A percentile compares a stretch with the other conserved stretches of the same genome.
phyloP scores from a whole-genome alignment of 257 asterid genomes.

The Solanum dulcamara region DNA sequence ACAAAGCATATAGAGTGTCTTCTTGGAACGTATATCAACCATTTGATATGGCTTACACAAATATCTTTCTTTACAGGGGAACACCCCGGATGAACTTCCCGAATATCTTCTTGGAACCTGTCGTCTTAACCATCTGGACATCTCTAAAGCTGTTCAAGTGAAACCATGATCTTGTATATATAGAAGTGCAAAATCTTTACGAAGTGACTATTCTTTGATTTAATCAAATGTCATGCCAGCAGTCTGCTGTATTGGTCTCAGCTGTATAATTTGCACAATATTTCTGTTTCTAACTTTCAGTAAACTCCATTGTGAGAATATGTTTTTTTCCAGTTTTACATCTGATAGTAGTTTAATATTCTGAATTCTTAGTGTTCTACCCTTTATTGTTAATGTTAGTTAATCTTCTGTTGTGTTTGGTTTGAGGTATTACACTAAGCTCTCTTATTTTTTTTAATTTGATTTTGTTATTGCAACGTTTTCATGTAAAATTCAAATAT shows the following conservation, averaged over 20 bases:
- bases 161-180: slow-evolving; percentile 9
- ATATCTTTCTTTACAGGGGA: slow-evolving; percentile 35
- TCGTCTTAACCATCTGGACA: slow-evolving; percentile 77
- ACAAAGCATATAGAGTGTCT: not conserved
- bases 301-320: not conserved
- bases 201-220: not conserved
- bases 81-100: slow-evolving; percentile 77
- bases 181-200: not conserved
- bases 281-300: not conserved
- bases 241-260: not conserved
- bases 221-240: not conserved
- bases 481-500: too few relatives aligned
- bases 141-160: slow-evolving; percentile 40
- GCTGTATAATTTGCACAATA: not conserved
- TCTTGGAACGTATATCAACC: not conserved
- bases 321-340: not conserved
- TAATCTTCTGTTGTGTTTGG: too few relatives aligned
- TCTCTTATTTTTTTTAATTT: too few relatives aligned
- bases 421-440: too few relatives aligned
- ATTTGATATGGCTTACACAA: not conserved
- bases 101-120: slow-evolving; percentile 76
- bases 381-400: not conserved
- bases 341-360: not conserved
- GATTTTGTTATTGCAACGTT: too few relatives aligned
- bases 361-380: not conserved